These are phyloP conservation scores for Stachybotrys echinatus DNA, from an alignment of 2,329 filamentous ascomycete genomes.

Conservation along the genomic window DNA sequence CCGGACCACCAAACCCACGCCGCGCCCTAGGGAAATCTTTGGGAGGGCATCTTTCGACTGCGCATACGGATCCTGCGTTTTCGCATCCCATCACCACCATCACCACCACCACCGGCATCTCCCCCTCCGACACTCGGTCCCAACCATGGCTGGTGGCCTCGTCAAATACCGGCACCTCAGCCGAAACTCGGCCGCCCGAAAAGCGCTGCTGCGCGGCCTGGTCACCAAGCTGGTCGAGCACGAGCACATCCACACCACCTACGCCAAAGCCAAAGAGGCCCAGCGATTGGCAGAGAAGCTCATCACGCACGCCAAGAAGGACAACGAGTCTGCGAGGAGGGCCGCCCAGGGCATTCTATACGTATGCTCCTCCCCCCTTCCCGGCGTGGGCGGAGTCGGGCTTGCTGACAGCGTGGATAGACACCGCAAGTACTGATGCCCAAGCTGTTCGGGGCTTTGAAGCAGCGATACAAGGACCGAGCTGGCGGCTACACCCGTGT, in stretches of 20 bases:
- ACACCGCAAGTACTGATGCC: conserved; percentile 65
- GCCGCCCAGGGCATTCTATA: conserved; percentile 79
- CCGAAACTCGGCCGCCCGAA: conserved; percentile 79
- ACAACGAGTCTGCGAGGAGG: conserved; percentile 74
- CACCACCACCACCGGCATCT: not conserved
- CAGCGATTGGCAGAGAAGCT: conserved; percentile 91
- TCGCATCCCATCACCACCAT: not conserved
- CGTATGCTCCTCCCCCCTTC: conserved; percentile 47
- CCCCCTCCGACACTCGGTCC: not conserved
- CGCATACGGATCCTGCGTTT: not conserved
- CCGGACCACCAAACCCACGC: conserved; percentile 7
- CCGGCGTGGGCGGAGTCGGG: not conserved
- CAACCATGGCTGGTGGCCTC: conserved; percentile 74
- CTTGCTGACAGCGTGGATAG: conserved; percentile 30
- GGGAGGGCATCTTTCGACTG: not conserved
- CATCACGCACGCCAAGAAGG: conserved; percentile 88
- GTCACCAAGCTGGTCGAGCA: conserved; percentile 91
- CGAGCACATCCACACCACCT: conserved; percentile 92
- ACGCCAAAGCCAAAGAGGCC: conserved; percentile 94
- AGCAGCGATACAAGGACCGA: conserved; percentile 70
- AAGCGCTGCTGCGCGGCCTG: conserved; percentile 90
- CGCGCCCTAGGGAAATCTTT: conserved; percentile 2
- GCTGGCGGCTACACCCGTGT: conserved; percentile 95
- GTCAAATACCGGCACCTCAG: conserved; percentile 86
- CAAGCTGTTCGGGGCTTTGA: conserved; percentile 82